Base-by-base conservation (phyloP, 2,329 filamentous ascomycete species). In the Mycosphaerella arachidis region DNA sequence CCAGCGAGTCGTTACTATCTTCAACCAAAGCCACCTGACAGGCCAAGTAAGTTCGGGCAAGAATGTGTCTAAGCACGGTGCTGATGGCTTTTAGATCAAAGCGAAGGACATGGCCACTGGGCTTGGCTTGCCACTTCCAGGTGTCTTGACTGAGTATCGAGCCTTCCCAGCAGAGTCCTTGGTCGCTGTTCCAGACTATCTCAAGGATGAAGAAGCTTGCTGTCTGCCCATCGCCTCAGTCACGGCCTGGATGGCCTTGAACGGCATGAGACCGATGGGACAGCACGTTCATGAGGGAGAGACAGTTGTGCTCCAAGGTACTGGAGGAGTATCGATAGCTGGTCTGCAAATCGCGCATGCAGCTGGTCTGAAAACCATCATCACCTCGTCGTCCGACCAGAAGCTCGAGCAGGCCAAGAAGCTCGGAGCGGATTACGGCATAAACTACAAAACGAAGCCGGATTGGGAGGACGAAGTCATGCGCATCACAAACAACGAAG, bases 171-270 rank as follows among this genome's bases (percentile, higher is more conserved):
- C 78, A 6, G 73, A 76, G n/a, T 80, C 80, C 1, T 73, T 89
- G 31, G 82, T 88, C 12, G 78, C 73, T 45, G 78, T 80, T 0
- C 86, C 86, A 0, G 77, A 76, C 0, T 84, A 87, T 68, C 67
- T 88, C 55, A 78, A 75, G 4, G 79, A 84, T 60, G 82, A 84
- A 62, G 84, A 88, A 71, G 86, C 84, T 0, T 77, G 78, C 20
- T 84, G 82, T 48, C 70, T 88, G 6, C 84, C 86, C 7, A 83
- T 87, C 61, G 84, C 85, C 0, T 79, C 78, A 1, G 78, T 87
- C 31, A 88, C 86, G 1, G 85, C 86, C 0, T 88, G 86, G 86
- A 87, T 85, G 82, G 77, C 82, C 8, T 76, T 89, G 66, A 87
- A 87, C 71, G 81, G 82, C 50, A 81, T 85, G 75, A 76, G 81